These are phyloP conservation scores for Plectosphaerella cucumerina DNA, from an alignment of 2,329 filamentous ascomycete species.

Conservation along the genomic window DNA sequence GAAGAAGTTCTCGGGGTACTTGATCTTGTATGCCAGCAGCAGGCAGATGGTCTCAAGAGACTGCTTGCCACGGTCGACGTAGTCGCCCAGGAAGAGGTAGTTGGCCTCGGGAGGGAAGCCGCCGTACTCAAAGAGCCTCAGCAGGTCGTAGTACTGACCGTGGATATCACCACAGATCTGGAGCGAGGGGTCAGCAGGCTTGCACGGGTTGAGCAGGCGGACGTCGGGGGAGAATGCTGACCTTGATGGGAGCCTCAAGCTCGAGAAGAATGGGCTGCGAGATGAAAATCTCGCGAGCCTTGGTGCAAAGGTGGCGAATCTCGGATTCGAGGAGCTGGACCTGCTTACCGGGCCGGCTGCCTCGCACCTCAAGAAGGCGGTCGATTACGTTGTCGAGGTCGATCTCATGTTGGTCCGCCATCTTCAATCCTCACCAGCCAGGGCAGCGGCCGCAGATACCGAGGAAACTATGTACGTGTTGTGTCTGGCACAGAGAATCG, in stretches of 20 bases:
- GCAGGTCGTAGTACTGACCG: slow-evolving; percentile 96
- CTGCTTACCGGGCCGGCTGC: slow-evolving; percentile 96
- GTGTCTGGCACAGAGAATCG: slow-evolving; percentile 3
- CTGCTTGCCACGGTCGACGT: slow-evolving; percentile 98
- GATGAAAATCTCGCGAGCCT: slow-evolving; percentile 98
- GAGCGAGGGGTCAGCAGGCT: slow-evolving; percentile 12
- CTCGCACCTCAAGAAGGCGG: slow-evolving; percentile 92
- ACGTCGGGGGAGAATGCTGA: slow-evolving; percentile 36
- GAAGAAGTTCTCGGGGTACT: slow-evolving; percentile 99
- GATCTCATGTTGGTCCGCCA: slow-evolving; percentile 76
- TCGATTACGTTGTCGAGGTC: slow-evolving; percentile 99
- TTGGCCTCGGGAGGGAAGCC: slow-evolving; percentile 98
- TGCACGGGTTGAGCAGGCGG: background rate
- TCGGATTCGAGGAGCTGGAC: slow-evolving; percentile 95
- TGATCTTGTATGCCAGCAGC: slow-evolving; percentile 98
- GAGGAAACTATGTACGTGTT: slow-evolving; percentile 11
- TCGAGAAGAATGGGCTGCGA: slow-evolving; percentile 97
- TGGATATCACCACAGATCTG: slow-evolving; percentile 99
- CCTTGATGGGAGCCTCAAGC: slow-evolving; percentile 98
- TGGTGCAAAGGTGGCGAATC: slow-evolving; percentile 96
- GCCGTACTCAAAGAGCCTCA: slow-evolving; percentile 96
- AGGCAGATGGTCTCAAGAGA: slow-evolving; percentile 98
- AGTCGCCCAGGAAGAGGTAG: slow-evolving; percentile 98
- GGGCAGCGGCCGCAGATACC: slow-evolving; percentile 34
- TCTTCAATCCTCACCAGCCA: slow-evolving; percentile 42